Conservation (phyloP, 495 filamentous ascomycete genomes). For the Hypoxylon lienhwacheense region DNA sequence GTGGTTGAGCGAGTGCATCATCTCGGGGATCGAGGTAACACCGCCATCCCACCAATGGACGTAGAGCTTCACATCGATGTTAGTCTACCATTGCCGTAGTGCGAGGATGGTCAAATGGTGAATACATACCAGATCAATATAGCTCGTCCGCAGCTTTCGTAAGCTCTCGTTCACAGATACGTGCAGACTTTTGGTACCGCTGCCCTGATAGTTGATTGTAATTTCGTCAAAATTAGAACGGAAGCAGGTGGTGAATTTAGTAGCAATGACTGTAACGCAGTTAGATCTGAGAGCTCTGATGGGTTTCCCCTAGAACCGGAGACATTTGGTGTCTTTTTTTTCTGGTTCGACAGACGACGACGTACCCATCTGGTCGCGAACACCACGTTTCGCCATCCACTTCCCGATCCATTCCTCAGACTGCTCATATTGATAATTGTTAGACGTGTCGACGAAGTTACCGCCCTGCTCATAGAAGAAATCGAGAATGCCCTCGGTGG, state of each 20-base stretch:
- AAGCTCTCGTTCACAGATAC: slow-evolving; percentile 57
- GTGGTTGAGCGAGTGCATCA: slow-evolving; percentile 69
- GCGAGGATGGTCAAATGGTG: background rate
- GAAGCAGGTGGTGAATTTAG: slow-evolving; percentile 65
- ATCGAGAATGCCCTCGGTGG: slow-evolving; percentile 66
- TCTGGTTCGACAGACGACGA: no score
- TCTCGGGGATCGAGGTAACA: slow-evolving; percentile 64
- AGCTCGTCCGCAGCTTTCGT: slow-evolving; percentile 63
- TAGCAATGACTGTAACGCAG: slow-evolving; percentile 62
- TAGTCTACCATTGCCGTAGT: background rate
- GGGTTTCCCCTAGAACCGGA: background rate
- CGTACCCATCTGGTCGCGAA: slow-evolving; percentile 46
- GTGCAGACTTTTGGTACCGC: slow-evolving; percentile 60
- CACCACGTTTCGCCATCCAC: slow-evolving; percentile 61
- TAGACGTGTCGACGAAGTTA: slow-evolving; percentile 79
- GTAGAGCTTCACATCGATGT: slow-evolving; percentile 43
- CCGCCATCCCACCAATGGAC: slow-evolving; percentile 68
- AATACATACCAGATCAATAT: slow-evolving; percentile 63
- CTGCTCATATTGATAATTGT: slow-evolving; percentile 69
- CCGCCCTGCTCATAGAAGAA: slow-evolving; percentile 65
- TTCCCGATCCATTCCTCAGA: slow-evolving; percentile 76
- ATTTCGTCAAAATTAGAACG: slow-evolving; percentile 46
- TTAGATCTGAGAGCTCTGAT: no score
- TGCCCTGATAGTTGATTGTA: slow-evolving; percentile 61
- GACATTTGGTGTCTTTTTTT: no score